Conservation (phyloP, 2,329 filamentous ascomycete species). For the Epichloe aotearoae region DNA sequence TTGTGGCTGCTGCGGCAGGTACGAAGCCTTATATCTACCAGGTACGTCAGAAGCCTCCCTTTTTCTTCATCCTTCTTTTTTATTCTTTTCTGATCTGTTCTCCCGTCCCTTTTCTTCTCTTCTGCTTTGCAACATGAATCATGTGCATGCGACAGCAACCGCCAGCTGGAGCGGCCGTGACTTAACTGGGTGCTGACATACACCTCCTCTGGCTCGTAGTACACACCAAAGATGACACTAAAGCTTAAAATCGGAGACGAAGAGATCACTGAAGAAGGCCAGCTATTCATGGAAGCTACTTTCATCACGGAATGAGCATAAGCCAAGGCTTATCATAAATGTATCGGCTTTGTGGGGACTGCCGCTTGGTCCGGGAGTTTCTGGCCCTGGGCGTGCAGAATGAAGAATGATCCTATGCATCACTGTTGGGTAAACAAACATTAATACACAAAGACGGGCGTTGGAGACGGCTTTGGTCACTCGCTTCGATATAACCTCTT, state of each 20-base stretch:
- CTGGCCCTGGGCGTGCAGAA: neutral
- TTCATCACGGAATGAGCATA: slow-evolving; percentile 60
- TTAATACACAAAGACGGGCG: slow-evolving; percentile 10
- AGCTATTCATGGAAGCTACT: slow-evolving; percentile 79
- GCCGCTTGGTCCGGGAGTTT: neutral
- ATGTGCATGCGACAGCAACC: neutral
- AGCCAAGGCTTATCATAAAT: slow-evolving; percentile 1
- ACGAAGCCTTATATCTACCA: slow-evolving; percentile 98
- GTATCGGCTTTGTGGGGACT: neutral
- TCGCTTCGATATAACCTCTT: slow-evolving; percentile 11
- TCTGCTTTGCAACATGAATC: neutral
- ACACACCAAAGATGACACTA: slow-evolving; percentile 54
- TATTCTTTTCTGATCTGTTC: too few relatives aligned
- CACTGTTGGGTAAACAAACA: slow-evolving; percentile 9
- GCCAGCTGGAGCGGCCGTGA: neutral
- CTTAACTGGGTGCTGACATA: neutral
- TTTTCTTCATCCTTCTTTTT: too few relatives aligned
- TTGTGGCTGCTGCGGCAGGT: slow-evolving; percentile 76
- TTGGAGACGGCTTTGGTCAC: slow-evolving; percentile 14
- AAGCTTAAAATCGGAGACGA: slow-evolving; percentile 78
- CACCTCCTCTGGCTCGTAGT: slow-evolving; percentile 37
- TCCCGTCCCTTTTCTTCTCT: too few relatives aligned
- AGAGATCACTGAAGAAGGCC: slow-evolving; percentile 65
- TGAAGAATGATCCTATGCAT: slow-evolving; percentile 5
- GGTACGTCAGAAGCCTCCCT: slow-evolving; percentile 32